Evolutionary conservation across 805 yeast species (phyloP), one percentile per base, ranked within the genome.

Genomic region (Danielia reshetovae): DNA sequence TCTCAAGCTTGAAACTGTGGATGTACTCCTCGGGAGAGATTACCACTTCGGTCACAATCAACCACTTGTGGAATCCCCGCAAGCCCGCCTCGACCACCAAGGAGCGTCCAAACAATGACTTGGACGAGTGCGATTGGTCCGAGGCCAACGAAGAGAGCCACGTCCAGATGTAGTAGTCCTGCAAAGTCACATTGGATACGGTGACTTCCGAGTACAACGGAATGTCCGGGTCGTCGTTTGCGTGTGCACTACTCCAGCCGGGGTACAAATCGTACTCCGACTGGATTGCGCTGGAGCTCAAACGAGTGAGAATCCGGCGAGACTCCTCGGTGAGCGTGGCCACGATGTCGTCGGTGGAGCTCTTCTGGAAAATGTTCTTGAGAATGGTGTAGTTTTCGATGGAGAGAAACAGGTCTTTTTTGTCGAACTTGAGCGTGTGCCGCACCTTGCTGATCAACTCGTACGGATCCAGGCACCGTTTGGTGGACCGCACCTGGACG

Each of bases 111-210:
- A 87, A 87, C 2, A 81, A 57, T 21, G 73, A 72, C 55, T 83
- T 83, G 46, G 78, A 77, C 16, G 65, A 57, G 21, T 72, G 67
- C 0, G 87, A 75, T 51, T 85, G 83, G 52, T 87, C 96, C 21
- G 79, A 70, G 0, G 85, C 85, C 16, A 86, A 54, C 2, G 87
- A 74, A 1, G 88, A 77, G 51, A 86, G 65, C 96, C 96, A 87
- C 0, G 95, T 75, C 96, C 96, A 87, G 18, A 86, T 85, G 51
- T 81, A 87, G 56, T 83, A 87, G 56, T 87, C 96, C 56, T 85
- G 95, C 13, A 87, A 76, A 5, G 85, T 72, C 1, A 84, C 81
- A 39, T 84, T 72, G 7, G 75, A 62, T 7, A 85, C 64, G 29
- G 53, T 41, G 13, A 62, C 53, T 36, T 58, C 60, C 24, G 62